Evolutionary conservation across 768 basidiomycete species (phyloP).

Genomic region (Sporobolomyces roseus): DNA sequence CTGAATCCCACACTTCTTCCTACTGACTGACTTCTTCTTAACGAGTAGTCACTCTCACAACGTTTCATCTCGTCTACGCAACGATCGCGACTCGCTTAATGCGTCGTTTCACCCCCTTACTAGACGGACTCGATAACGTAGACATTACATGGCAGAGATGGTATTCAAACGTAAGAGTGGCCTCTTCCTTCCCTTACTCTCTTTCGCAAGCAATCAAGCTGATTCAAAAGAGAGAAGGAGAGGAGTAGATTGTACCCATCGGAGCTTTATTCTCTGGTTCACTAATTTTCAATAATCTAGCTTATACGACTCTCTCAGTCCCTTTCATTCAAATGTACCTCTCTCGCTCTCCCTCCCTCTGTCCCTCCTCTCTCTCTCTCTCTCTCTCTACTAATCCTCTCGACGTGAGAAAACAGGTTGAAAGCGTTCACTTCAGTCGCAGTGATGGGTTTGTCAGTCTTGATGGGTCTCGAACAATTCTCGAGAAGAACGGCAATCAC

Average conservation of each 20-base stretch:
- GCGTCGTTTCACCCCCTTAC: slow-evolving; percentile 70
- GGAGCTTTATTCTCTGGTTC: slow-evolving; percentile 90
- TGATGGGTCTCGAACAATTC: slow-evolving; percentile 79
- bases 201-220: not conserved
- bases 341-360: not conserved
- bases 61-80: slow-evolving; percentile 42
- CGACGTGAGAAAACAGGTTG: not conserved
- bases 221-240: not conserved
- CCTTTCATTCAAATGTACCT: slow-evolving; percentile 85
- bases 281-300: slow-evolving; percentile 83
- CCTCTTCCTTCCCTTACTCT: not conserved
- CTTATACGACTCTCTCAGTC: slow-evolving; percentile 86
- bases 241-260: slow-evolving; percentile 73
- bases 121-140: slow-evolving; percentile 73
- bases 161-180: slow-evolving; percentile 52
- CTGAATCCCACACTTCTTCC: no score
- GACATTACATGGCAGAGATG: slow-evolving; percentile 71
- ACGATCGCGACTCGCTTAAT: slow-evolving; percentile 78
- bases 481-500: slow-evolving; percentile 73
- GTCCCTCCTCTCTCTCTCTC: not conserved
- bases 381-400: not conserved
- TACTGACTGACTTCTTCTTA: no score
- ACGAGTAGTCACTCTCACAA: slow-evolving; percentile 43
- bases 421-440: slow-evolving; percentile 73
- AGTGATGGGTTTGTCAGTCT: slow-evolving; percentile 56